Percentiles rank a stretch among this genome's conserved stretches.
phyloP scores from a whole-genome alignment of 2,329 filamentous ascomycete species.

The Calonectria pseudoturangicola region DNA sequence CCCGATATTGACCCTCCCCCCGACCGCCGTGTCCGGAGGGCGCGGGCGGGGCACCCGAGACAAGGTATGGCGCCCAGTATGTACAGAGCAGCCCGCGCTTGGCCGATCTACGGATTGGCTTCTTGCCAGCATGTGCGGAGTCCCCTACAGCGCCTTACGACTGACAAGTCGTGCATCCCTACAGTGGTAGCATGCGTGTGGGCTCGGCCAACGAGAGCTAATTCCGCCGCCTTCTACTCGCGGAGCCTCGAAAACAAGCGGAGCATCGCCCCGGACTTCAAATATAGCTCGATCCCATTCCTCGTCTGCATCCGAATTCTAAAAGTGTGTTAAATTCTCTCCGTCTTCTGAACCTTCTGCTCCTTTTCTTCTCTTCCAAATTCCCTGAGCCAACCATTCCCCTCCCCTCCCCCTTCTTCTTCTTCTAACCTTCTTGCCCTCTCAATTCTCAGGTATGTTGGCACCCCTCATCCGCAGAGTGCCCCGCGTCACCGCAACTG shows the following conservation, averaged over 20 bases:
- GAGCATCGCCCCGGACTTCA: conserved; percentile 38
- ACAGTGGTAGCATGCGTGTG: conserved; percentile 14
- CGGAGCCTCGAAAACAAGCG: conserved; percentile 36
- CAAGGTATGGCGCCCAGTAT: conserved; percentile 28
- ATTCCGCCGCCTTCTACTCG: conserved; percentile 40
- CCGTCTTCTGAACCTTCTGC: not conserved
- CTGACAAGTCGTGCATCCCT: not conserved
- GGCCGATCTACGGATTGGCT: conserved; percentile 28
- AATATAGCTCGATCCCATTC: conserved; percentile 34
- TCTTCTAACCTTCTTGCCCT: not conserved
- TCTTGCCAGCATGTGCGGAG: conserved; percentile 14
- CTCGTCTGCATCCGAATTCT: conserved; percentile 17
- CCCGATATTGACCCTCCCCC: not conserved
- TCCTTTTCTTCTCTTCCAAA: conserved; percentile 11
- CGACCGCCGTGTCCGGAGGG: conserved; percentile 39
- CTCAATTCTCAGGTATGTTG: conserved; percentile 47
- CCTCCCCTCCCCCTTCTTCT: not conserved
- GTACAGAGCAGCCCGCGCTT: conserved; percentile 6
- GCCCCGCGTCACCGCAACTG: conserved; percentile 48
- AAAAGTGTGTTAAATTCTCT: conserved; percentile 34
- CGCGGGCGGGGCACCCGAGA: conserved; percentile 37
- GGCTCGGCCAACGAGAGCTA: conserved; percentile 32
- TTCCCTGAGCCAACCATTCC: conserved; percentile 1
- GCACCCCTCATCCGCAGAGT: conserved; percentile 49
- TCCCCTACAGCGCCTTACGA: not conserved